A percentile compares a stretch with the other conserved stretches of the same genome.
Conservation (phyloP, 768 basidiomycete genomes). For the Mrakia gelida region DNA sequence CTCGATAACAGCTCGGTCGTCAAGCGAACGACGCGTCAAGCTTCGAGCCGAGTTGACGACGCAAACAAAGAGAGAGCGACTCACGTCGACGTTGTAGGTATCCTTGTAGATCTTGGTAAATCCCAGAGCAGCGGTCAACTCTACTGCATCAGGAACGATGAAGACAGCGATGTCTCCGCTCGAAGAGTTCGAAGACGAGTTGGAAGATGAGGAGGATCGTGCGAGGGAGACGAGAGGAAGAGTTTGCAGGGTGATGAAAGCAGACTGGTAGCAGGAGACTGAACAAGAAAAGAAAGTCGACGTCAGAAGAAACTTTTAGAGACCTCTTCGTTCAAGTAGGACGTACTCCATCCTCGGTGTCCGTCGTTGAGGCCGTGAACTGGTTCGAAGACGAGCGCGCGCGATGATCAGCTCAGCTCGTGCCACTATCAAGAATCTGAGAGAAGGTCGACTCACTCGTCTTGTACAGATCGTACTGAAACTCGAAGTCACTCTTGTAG, state of each 20-base stretch:
- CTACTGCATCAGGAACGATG: conserved; percentile 12
- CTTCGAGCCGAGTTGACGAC: no score
- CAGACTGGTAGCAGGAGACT: not conserved
- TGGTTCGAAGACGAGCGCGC: not conserved
- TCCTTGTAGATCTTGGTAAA: not conserved
- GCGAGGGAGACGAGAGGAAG: not conserved
- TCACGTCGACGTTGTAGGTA: not conserved
- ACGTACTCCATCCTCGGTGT: not conserved
- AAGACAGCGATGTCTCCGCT: not conserved
- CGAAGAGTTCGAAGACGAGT: not conserved
- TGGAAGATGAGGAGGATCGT: not conserved
- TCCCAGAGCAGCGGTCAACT: not conserved
- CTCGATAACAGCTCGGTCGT: no score
- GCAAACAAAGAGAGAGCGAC: not conserved
- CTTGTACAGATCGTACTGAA: not conserved
- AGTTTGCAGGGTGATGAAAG: not conserved
- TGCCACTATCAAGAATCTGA: not conserved
- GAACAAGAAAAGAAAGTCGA: not conserved
- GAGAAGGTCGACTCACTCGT: not conserved
- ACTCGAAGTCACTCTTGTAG: conserved; percentile 17
- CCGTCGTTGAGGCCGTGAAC: conserved; percentile 18
- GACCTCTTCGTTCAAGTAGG: no score
- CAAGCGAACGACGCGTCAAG: no score
- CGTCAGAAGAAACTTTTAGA: no score
- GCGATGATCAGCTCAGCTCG: not conserved